Evolutionary conservation across 2,329 filamentous ascomycete genomes (phyloP), one percentile per base, ranked within the genome.

Genomic region (Keithomyces neogunnii): DNA sequence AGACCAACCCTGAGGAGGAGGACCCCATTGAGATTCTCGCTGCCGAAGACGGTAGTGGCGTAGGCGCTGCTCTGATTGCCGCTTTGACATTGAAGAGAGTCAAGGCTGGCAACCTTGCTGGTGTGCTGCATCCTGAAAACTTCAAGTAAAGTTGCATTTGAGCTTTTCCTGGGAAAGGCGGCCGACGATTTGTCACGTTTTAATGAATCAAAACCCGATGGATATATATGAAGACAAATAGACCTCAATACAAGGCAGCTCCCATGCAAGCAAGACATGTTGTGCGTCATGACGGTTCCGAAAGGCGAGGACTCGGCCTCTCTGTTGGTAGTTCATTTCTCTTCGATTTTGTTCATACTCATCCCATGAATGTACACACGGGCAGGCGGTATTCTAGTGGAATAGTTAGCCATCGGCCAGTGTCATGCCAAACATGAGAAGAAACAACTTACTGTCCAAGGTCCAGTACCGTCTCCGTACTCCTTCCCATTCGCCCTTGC

Each of bases 51-150:
- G 93, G 93, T 57, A 92, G 86, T 58, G 93, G 92, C 80, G 93
- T 97, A n/a, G 92, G 92, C 59, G 93, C 92, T 44, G 93, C 93
- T 4, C 73, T 99, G 55, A 97, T 99, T 74, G 93, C 93, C 6
- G 82, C 82, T 10, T 64, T 86, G 64, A 86, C 82, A 11, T 68
- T 85, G 56, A 80, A 85, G 76, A 71, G 82, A 49, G 80, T 84
- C 55, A 73, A 80, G 64, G 73, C 76, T 48, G 82, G 82, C 49
- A 85, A 84, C 62, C 56, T 82, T 66, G 75, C 80, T 11, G 82
- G 82, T 63, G 82, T 86, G 56, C 67, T 84, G 61, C 79, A 84
- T 64, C 80, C 78, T 2, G 81, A 85, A 66, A 82, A 84, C 65
- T 85, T 80, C 58, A 62, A 65, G 57, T 69, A 39, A 42, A 30